Base-by-base conservation (phyloP, 2,329 filamentous ascomycete species). In the Cordyceps farinosa region DNA sequence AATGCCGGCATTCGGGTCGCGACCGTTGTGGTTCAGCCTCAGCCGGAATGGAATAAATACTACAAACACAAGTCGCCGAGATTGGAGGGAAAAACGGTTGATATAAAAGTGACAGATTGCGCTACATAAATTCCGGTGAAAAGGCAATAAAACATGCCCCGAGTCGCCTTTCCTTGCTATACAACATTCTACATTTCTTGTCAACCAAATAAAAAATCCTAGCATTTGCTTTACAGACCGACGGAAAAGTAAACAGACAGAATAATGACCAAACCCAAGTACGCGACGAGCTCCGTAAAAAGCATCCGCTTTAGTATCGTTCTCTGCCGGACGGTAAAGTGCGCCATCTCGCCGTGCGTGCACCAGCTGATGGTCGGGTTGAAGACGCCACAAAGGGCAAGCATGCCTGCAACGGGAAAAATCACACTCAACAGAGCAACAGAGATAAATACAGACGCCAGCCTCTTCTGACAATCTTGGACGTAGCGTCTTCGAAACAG, bases 341-440 rank as follows among this genome's bases (percentile, higher is more conserved):
- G 69, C 29, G 74, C 70, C 32, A 78, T 75, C 67, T 82, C 77
- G 6, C 82, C 82, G 2, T 74, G 70, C 0, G 81, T 82, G 59
- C 76, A 78, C 81, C 81, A 84, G 7, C 76, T 76, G 34, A 84
- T 75, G 0, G 76, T 76, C 1, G 73, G 71, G 66, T 82, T 76
- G 52, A 84, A 79, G 13, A 71, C 74, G 11, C 81, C 80, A 10
- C 69, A 72, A 32, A 82, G 73, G 1, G 79, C 78, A 8, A 83
- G 67, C 0, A 81, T 64, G 0, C 80, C 77, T 10, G 81, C 70
- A 54, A 84, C 79, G 0, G 82, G 82, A n/a, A 84, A 75, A 7
- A 73, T 47, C 1, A 79, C 61, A 22, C 77, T 78, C 48, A 81
- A 53, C 0, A 71, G 36, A 51, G 77, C 68, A 65, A 82, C 75